phyloP scores from a whole-genome alignment of 140 eudicot genomes.

The Ambrosia hybrid region DNA sequence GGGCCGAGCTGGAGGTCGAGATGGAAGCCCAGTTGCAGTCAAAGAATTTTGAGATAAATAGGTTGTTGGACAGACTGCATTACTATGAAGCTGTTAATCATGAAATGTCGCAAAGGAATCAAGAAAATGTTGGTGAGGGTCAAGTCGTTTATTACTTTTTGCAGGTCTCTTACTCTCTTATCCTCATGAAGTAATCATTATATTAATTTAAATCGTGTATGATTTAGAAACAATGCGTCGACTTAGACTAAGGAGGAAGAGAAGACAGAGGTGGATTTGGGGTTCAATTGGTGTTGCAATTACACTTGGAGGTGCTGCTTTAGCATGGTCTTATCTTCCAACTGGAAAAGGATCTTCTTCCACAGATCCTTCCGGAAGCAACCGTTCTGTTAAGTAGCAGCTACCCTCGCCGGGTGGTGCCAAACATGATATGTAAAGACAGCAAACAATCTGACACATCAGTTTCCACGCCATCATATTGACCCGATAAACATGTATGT shows the following conservation, averaged over 20 bases:
- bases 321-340: conserved; percentile 78
- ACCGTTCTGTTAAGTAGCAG: conserved; percentile 28
- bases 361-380: conserved; percentile 34
- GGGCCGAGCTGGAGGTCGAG: conserved; percentile 79
- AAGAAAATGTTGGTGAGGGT: conserved; percentile 84
- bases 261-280: conserved; percentile 77
- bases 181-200: background rate
- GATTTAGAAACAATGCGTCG: conserved; percentile 63
- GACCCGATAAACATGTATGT: background rate
- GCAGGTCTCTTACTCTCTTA: background rate
- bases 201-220: background rate
- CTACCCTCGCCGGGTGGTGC: conserved; percentile 25
- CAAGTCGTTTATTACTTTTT: conserved; percentile 5
- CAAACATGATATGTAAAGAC: conserved; percentile 23
- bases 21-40: conserved; percentile 74
- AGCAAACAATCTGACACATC: conserved; percentile 2
- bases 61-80: conserved; percentile 74
- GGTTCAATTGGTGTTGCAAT: conserved; percentile 72
- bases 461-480: conserved; percentile 2
- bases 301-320: conserved; percentile 59
- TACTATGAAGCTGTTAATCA: conserved; percentile 91
- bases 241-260: conserved; percentile 76
- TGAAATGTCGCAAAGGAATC: conserved; percentile 99
- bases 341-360: conserved; percentile 58
- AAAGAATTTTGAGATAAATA: conserved; percentile 86